Conservation (phyloP, 495 filamentous ascomycete species). For the Penicillium subrubescens region DNA sequence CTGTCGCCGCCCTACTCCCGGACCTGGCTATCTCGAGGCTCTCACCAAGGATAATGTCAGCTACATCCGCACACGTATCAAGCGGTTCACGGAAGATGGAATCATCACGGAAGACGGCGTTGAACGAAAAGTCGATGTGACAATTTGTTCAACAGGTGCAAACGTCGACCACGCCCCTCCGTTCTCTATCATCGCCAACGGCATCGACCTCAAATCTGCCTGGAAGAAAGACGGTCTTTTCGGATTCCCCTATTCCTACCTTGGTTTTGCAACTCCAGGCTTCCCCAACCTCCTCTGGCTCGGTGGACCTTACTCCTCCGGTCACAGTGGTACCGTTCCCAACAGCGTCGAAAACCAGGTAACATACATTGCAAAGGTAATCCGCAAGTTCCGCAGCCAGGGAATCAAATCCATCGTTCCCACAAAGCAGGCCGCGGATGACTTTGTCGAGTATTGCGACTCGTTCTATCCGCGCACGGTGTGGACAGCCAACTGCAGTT, state of each 20-base stretch:
- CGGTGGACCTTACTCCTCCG: slow-evolving; percentile 51
- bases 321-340: slow-evolving; percentile 53
- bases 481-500: slow-evolving; percentile 61
- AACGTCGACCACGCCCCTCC: slow-evolving; percentile 60
- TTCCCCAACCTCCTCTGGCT: slow-evolving; percentile 67
- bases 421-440: slow-evolving; percentile 55
- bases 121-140: slow-evolving; percentile 54
- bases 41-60: slow-evolving; percentile 63
- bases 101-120: slow-evolving; percentile 57
- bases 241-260: slow-evolving; percentile 66
- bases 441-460: slow-evolving; percentile 64
- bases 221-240: slow-evolving; percentile 56
- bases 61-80: slow-evolving; percentile 59
- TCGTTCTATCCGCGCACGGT: slow-evolving; percentile 64
- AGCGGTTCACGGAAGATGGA: slow-evolving; percentile 56
- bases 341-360: slow-evolving; percentile 58
- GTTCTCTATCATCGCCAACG: slow-evolving; percentile 57
- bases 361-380: slow-evolving; percentile 61
- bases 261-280: slow-evolving; percentile 60
- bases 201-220: slow-evolving; percentile 49
- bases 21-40: slow-evolving; percentile 72
- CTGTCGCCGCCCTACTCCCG: slow-evolving; percentile 72
- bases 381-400: slow-evolving; percentile 65
- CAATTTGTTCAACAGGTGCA: slow-evolving; percentile 71
- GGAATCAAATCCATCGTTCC: slow-evolving; percentile 63